Conservation (phyloP, 257 asterid species). For the Buddleja alternifolia region DNA sequence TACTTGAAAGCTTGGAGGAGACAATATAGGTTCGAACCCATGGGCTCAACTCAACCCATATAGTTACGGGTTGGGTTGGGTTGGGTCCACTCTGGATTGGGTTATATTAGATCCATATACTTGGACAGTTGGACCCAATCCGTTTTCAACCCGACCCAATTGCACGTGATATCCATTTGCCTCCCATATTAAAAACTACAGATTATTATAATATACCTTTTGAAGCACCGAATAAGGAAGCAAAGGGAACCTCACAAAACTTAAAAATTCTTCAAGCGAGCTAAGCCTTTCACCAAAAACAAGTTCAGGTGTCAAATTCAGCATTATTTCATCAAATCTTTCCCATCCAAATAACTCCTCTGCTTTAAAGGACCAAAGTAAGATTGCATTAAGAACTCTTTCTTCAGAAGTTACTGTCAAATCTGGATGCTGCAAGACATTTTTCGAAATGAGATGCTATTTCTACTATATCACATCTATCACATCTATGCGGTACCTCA, state of each 20-base stretch:
- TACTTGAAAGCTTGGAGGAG: conserved; percentile 1
- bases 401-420: conserved; percentile 96
- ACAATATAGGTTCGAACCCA: too few relatives aligned
- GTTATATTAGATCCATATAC: too few relatives aligned
- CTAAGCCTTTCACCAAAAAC: conserved; percentile 67
- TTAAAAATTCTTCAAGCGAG: conserved; percentile 52
- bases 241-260: conserved; percentile 76
- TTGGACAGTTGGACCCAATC: too few relatives aligned
- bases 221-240: conserved; percentile 63
- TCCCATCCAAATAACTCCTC: conserved; percentile 78
- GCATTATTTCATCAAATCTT: conserved; percentile 58
- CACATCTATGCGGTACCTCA: conserved; percentile 13
- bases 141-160: too few relatives aligned
- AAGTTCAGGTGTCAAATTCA: conserved; percentile 50
- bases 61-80: too few relatives aligned
- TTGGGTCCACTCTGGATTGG: too few relatives aligned
- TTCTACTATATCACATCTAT: conserved; percentile 23
- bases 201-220: conserved; percentile 51
- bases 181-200: too few relatives aligned
- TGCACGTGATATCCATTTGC: too few relatives aligned
- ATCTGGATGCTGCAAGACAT: conserved; percentile 78
- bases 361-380: conserved; percentile 76
- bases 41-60: too few relatives aligned
- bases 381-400: conserved; percentile 84
- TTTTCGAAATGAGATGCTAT: conserved; percentile 24